Evolutionary conservation across 768 basidiomycete species (phyloP), one percentile per base, ranked within the genome.

Genomic region (Neoboletus brunneissimus): DNA sequence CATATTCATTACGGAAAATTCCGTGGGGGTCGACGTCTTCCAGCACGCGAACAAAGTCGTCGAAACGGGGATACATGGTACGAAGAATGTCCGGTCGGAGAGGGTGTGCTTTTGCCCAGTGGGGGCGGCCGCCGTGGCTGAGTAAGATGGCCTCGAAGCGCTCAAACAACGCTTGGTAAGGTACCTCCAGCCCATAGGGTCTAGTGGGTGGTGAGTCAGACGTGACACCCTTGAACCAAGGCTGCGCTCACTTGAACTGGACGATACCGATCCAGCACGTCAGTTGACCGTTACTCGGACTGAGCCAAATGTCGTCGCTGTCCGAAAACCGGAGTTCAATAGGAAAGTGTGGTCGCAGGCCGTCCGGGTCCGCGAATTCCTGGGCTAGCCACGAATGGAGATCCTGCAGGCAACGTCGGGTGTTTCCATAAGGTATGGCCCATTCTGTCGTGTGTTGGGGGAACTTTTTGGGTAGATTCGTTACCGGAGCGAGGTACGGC

Each of bases 211-310:
- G 41, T 34, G 38, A 40, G 52, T 60, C 45, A 61, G 57, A 51
- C 29, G 29, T 1, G 47, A 43, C 34, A 15, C 7, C 25, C 20
- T 27, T 1, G 37, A 31, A 27, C 27, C 27, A 50, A 20, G 47
- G 42, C 51, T 15, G 8, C 74, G 15, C 90, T 66, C 55, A 98
- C 96, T 92, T 93, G 77, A 87, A 99, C 67, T 95, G 92, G n/a
- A 97, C 84, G 51, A 98, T 85, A n/a, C 97, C 97, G 57, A 99
- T 91, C 90, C 94, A 99, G 63, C 87, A 89, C 9, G 89, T 94
- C 68, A 75, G 77, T 54, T 84, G 80, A 51, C 87, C 87, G 67
- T 83, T 84, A 66, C 88, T 88, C 2, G 97, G 97, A 69, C 90
- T 93, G 32, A 99, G 78, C 92, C 92, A 98, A 51, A 97, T 90